phyloP scores from a whole-genome alignment of 768 basidiomycete species.

The Gymnopilus dilepis region DNA sequence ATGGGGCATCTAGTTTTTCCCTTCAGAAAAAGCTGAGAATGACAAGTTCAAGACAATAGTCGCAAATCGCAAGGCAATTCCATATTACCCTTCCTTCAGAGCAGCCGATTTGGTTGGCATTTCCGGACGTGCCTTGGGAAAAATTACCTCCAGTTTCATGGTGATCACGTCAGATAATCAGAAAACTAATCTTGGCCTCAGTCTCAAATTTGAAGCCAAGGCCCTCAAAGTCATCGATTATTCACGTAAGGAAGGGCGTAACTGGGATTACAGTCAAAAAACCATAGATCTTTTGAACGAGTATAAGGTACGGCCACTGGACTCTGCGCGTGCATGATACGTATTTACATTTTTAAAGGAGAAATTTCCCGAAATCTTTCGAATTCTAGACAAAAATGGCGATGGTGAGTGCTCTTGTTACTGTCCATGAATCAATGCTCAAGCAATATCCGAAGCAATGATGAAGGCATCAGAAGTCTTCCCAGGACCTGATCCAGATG shows the following conservation, averaged over 20 bases:
- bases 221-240: slow-evolving; percentile 92
- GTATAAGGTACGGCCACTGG: slow-evolving; percentile 65
- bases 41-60: slow-evolving; percentile 79
- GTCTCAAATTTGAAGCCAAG: slow-evolving; percentile 96
- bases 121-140: slow-evolving; percentile 80
- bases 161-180: slow-evolving; percentile 75
- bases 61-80: slow-evolving; percentile 48
- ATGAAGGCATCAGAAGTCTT: slow-evolving; percentile 67
- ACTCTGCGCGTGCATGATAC: not conserved
- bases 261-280: slow-evolving; percentile 95
- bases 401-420: slow-evolving; percentile 58
- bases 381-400: slow-evolving; percentile 68
- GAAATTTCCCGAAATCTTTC: slow-evolving; percentile 86
- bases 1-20: slow-evolving; percentile 70
- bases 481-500: slow-evolving; percentile 63
- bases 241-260: slow-evolving; percentile 78
- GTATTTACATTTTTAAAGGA: slow-evolving; percentile 42
- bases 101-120: slow-evolving; percentile 77
- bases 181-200: slow-evolving; percentile 91
- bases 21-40: slow-evolving; percentile 80
- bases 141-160: slow-evolving; percentile 94
- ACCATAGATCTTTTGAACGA: slow-evolving; percentile 80
- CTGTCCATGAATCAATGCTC: slow-evolving; percentile 7
- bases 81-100: slow-evolving; percentile 81
- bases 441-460: slow-evolving; percentile 60